A percentile compares a stretch with the other conserved stretches of the same genome.
These are phyloP conservation scores for Paratinospora sagittata DNA, from an alignment of 164 flowering plant genomes.

Conservation along the genomic window DNA sequence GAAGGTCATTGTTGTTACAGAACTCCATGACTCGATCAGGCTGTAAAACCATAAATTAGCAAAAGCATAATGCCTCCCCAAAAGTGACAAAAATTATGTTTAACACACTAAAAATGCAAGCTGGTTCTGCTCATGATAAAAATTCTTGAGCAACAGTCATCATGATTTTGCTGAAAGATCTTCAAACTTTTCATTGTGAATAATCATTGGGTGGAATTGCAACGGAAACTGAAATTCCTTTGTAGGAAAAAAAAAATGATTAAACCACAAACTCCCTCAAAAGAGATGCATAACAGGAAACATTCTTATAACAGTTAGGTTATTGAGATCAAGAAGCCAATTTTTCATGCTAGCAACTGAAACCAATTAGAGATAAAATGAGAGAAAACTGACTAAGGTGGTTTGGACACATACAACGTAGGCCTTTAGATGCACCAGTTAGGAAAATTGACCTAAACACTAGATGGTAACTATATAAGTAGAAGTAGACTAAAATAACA, in stretches of 20 bases:
- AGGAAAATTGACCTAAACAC: too few relatives aligned
- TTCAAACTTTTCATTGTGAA: background rate
- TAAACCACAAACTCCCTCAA: background rate
- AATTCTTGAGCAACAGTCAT: background rate
- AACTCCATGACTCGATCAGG: slow-evolving; percentile 99
- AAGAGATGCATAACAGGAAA: background rate
- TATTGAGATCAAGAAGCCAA: background rate
- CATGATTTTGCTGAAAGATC: background rate
- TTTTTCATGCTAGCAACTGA: background rate
- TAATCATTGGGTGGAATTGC: background rate
- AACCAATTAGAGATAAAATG: too few relatives aligned
- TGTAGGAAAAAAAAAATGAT: background rate
- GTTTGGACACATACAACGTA: too few relatives aligned
- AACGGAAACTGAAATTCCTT: background rate
- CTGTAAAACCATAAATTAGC: slow-evolving; percentile 35
- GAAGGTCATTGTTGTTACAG: slow-evolving; percentile 98
- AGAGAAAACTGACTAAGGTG: too few relatives aligned
- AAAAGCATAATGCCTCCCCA: background rate
- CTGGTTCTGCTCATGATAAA: background rate
- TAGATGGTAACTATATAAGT: too few relatives aligned
- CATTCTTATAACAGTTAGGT: background rate
- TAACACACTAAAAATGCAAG: background rate
- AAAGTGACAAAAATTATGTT: background rate
- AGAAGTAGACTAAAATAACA: too few relatives aligned
- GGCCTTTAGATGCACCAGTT: too few relatives aligned